These are phyloP conservation scores for Auriscalpium vulgare DNA, from an alignment of 768 basidiomycete genomes.

Conservation along the genomic window DNA sequence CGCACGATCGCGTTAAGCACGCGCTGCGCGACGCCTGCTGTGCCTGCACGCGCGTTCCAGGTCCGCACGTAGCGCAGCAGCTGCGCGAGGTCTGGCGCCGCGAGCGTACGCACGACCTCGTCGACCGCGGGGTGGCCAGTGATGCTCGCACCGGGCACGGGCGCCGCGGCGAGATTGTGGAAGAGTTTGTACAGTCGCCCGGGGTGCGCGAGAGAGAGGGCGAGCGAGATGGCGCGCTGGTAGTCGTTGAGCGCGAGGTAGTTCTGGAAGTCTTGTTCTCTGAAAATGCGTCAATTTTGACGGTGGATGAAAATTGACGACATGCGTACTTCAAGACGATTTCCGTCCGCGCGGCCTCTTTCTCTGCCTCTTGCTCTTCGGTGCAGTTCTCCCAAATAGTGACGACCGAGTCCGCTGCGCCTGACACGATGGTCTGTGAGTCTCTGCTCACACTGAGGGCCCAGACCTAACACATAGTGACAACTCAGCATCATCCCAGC, in stretches of 20 bases:
- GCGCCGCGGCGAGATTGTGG: conserved; percentile 40
- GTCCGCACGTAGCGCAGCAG: conserved; percentile 76
- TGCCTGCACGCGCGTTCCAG: conserved; percentile 96
- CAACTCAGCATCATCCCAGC: background rate
- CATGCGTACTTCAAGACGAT: conserved; percentile 69
- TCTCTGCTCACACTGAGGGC: conserved; percentile 79
- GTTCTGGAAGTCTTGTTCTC: conserved; percentile 94
- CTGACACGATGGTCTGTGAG: conserved; percentile 82
- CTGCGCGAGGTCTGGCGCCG: conserved; percentile 66
- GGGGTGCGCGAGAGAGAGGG: conserved; percentile 89
- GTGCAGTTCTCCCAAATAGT: conserved; percentile 98
- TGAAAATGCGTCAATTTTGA: conserved; percentile 25
- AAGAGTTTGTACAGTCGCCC: conserved; percentile 80
- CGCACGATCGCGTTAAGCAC: conserved; percentile 79
- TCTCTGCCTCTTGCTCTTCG: conserved; percentile 70
- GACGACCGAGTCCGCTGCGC: conserved; percentile 91
- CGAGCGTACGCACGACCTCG: conserved; percentile 67
- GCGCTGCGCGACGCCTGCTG: conserved; percentile 76
- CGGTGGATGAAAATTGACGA: background rate
- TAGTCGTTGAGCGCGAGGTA: conserved; percentile 86
- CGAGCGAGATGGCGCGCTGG: conserved; percentile 82
- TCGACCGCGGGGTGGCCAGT: conserved; percentile 75
- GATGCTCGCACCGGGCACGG: conserved; percentile 26
- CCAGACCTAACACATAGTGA: conserved; percentile 71
- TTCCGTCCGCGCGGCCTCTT: conserved; percentile 62